phyloP scores from a whole-genome alignment of 495 filamentous ascomycete genomes.

The Penicillium fimorum region DNA sequence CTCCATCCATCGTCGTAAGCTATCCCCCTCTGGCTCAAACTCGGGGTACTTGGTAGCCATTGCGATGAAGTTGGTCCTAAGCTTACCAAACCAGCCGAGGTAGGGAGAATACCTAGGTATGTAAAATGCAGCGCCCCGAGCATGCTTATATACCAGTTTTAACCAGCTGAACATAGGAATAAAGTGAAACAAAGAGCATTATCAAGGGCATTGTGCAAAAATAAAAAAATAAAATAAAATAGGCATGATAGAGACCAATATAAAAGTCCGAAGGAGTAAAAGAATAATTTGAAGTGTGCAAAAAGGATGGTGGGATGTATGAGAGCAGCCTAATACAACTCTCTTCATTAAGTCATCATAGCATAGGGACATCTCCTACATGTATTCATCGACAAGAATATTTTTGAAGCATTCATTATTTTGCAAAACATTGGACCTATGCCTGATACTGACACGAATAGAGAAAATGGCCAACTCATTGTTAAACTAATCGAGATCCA shows the following conservation, averaged over 20 bases:
- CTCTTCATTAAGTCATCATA: no score
- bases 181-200: background rate
- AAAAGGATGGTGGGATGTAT: constrained; percentile 60
- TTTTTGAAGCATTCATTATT: no score
- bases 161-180: background rate
- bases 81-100: background rate
- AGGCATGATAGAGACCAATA: background rate
- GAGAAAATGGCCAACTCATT: no score
- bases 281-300: constrained; percentile 46
- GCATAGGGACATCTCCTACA: no score
- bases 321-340: constrained; percentile 49
- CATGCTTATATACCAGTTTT: background rate
- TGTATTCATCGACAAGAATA: no score
- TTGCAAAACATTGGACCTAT: no score
- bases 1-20: background rate
- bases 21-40: background rate
- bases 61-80: background rate
- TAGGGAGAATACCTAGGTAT: no score
- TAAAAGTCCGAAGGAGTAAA: background rate
- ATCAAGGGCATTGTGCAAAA: background rate
- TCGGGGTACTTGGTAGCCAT: background rate
- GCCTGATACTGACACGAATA: no score
- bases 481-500: no score
- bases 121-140: background rate
- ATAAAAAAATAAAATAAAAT: no score